phyloP scores from a whole-genome alignment of 176 grass and related monocot genomes.

The Oryza longistaminata region DNA sequence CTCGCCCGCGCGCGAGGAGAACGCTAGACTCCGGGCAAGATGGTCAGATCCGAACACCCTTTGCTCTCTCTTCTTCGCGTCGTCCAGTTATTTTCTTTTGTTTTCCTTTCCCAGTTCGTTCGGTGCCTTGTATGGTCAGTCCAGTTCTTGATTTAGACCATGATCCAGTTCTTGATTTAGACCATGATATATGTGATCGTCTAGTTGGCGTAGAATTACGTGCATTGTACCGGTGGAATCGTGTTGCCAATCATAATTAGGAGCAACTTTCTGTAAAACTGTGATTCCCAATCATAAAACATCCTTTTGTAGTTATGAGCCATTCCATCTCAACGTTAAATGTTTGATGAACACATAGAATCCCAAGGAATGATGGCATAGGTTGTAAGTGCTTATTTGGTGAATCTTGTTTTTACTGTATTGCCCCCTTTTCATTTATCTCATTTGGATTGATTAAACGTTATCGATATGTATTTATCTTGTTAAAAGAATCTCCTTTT shows the following conservation, averaged over 20 bases:
- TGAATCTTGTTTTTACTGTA: not conserved
- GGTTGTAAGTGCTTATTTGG: too few species aligned
- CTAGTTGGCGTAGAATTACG: not conserved
- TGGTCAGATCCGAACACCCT: not conserved
- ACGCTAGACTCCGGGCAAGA: constrained; percentile 17
- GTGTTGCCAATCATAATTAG: not conserved
- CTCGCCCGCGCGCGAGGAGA: not conserved
- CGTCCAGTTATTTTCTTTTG: not conserved
- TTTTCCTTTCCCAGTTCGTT: too few species aligned
- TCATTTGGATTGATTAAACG: not conserved
- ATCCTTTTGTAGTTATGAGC: not conserved
- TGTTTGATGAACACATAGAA: not conserved
- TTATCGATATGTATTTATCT: too few species aligned
- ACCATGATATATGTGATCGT: not conserved
- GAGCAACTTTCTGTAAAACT: not conserved
- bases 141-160: not conserved
- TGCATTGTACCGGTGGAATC: not conserved
- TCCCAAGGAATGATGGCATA: not conserved
- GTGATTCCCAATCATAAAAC: not conserved
- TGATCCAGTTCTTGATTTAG: too few species aligned
- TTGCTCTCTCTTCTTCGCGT: not conserved
- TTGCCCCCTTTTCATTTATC: not conserved
- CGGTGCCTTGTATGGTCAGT: not conserved
- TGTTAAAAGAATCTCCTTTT: too few species aligned
- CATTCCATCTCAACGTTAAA: not conserved